phyloP scores from a whole-genome alignment of 1,284 basidiomycete genomes.

The Apiotrichum montevideense region DNA sequence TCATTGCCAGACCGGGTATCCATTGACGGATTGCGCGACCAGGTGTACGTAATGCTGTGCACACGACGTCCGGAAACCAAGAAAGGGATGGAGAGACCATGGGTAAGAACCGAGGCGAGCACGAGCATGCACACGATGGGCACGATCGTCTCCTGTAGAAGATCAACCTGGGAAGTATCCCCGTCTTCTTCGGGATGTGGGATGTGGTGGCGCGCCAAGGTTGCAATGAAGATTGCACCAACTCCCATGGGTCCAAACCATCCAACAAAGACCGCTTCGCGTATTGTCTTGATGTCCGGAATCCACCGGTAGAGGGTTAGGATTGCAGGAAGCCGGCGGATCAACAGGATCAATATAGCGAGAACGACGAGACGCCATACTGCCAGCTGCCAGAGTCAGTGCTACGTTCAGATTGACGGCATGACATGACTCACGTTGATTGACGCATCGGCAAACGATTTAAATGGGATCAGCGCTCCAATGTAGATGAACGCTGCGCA shows the following conservation, averaged over 20 bases:
- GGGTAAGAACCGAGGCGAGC: constrained; percentile 72
- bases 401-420: background rate
- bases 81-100: constrained; percentile 87
- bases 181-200: constrained; percentile 52
- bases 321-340: constrained; percentile 77
- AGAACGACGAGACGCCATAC: constrained; percentile 79
- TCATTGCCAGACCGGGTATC: constrained; percentile 47
- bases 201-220: constrained; percentile 67
- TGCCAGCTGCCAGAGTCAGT: constrained; percentile 48
- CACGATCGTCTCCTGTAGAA: constrained; percentile 69
- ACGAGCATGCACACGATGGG: constrained; percentile 91
- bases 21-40: constrained; percentile 63
- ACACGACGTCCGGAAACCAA: constrained; percentile 85
- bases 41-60: constrained; percentile 79
- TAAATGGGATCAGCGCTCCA: constrained; percentile 91
- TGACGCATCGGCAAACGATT: constrained; percentile 61
- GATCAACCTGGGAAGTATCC: constrained; percentile 55
- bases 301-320: constrained; percentile 79
- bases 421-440: constrained; percentile 49
- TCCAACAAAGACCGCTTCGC: constrained; percentile 71
- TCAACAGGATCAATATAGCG: constrained; percentile 66
- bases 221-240: constrained; percentile 83
- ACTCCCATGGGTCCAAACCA: constrained; percentile 87
- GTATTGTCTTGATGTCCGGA: constrained; percentile 84
- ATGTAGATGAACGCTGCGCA: constrained; percentile 86